Evolutionary conservation across 116 monocot species (phyloP), one percentile per base, ranked within the genome.

Genomic region (Zostera marina): DNA sequence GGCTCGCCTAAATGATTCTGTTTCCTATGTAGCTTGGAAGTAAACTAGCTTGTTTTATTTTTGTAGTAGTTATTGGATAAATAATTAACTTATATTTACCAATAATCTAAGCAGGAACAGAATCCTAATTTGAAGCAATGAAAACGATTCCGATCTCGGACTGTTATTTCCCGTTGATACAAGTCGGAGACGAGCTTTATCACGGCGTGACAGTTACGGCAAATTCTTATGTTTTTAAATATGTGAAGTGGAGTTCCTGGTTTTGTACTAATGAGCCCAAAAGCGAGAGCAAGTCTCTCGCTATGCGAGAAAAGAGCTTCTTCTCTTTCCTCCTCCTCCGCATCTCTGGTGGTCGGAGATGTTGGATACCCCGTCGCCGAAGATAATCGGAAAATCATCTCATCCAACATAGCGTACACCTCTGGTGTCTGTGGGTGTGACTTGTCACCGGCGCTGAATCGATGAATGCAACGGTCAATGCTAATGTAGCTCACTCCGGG

Each of bases 201-300:
- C 19, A 63, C 69, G 3, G 43, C 39, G 45, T 88, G 83, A 62
- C 88, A 88, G 47, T 83, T 83, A 0, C 38, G 43, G 42, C 83
- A 88, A n/a, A 88, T 88, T n/a, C 88, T 68, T 15, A 88, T 63
- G 47, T 88, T 83, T 73, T 77, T 83, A 54, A 88, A 83, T 5
- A 88, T 60, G 13, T 70, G 74, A 22, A 88, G 61, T 4, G 74
- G 64, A 32, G 53, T 24, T 9, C 77, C 77, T 2, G 68, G 70
- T 59, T 51, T 77, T 1, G 88, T 75, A 44, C 70, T 66, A 11
- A 80, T 60, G 8, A 81, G 54, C 44, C 73, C 81, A 2, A 73
- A 57, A 14, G 74, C 73, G 22, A 81, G 41, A 2, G 77, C 81
- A 38, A 81, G 67, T 58, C 67, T 67, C 71, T 81, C 73, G 57